phyloP scores from a whole-genome alignment of 768 basidiomycete species.

The Leccinum ochraceum region DNA sequence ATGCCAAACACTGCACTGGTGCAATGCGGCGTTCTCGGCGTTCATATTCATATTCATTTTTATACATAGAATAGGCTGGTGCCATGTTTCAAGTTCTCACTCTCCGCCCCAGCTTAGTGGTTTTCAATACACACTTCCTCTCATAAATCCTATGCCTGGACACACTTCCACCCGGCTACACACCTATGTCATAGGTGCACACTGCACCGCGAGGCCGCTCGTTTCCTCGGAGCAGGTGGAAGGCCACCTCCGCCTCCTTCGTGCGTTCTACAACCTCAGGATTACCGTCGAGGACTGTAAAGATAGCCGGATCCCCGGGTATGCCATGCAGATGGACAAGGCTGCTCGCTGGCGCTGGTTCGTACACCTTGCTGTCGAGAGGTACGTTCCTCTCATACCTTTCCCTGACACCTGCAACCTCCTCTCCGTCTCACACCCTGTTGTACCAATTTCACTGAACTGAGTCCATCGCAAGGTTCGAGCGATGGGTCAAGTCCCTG shows the following conservation, averaged over 20 bases:
- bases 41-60: neutral
- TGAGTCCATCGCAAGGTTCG: constrained; percentile 29
- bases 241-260: constrained; percentile 37
- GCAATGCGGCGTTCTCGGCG: constrained; percentile 2
- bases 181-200: constrained; percentile 24
- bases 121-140: neutral
- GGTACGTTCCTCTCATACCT: constrained; percentile 24
- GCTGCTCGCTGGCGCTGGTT: constrained; percentile 42
- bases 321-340: constrained; percentile 26
- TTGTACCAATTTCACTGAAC: neutral
- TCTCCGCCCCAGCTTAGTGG: neutral
- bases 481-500: constrained; percentile 34
- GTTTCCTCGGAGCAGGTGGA: constrained; percentile 35
- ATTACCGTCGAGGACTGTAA: constrained; percentile 30
- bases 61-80: constrained; percentile 14
- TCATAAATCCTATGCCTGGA: constrained; percentile 3
- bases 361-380: constrained; percentile 39
- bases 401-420: neutral
- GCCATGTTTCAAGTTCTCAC: constrained; percentile 7
- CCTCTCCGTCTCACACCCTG: neutral
- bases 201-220: constrained; percentile 23
- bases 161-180: neutral
- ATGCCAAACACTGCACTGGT: constrained; percentile 12
- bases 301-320: constrained; percentile 30
- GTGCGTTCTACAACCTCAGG: constrained; percentile 34